Evolutionary conservation across 1,284 basidiomycete genomes (phyloP).

Genomic region (Tausonia pullulans): DNA sequence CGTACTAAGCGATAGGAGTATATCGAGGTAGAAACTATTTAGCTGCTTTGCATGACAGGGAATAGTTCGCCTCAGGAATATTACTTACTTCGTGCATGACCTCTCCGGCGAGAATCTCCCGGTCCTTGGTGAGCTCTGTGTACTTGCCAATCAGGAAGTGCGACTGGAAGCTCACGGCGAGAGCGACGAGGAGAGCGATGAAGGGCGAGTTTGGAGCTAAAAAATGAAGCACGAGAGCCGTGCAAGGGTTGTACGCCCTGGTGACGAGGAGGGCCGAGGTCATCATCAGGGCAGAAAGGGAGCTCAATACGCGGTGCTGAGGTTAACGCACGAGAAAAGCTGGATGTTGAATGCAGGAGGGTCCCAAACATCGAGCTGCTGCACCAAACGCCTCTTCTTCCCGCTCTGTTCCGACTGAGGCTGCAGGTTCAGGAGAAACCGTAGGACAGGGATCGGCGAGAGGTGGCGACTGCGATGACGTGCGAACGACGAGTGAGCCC

Average conservation of each 20-base stretch:
- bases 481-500: too few species aligned
- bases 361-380: conserved; percentile 63
- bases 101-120: conserved; percentile 59
- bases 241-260: conserved; percentile 59
- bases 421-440: conserved; percentile 55
- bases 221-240: conserved; percentile 34
- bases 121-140: conserved; percentile 57
- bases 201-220: conserved; percentile 3
- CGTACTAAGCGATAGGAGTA: conserved; percentile 44
- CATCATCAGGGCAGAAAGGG: background rate
- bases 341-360: conserved; percentile 58
- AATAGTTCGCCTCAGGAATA: too few species aligned
- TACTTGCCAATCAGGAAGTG: conserved; percentile 47
- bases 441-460: conserved; percentile 38
- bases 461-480: background rate
- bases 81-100: conserved; percentile 49
- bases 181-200: conserved; percentile 1
- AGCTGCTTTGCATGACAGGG: too few species aligned
- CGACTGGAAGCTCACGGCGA: conserved; percentile 33
- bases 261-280: background rate
- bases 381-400: conserved; percentile 43
- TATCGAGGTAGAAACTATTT: too few species aligned
- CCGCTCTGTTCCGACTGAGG: conserved; percentile 40
- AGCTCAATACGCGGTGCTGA: background rate
- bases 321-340: conserved; percentile 41